Base-by-base conservation (phyloP, 345 rosid species). In the Mallotus nudiflorus region DNA sequence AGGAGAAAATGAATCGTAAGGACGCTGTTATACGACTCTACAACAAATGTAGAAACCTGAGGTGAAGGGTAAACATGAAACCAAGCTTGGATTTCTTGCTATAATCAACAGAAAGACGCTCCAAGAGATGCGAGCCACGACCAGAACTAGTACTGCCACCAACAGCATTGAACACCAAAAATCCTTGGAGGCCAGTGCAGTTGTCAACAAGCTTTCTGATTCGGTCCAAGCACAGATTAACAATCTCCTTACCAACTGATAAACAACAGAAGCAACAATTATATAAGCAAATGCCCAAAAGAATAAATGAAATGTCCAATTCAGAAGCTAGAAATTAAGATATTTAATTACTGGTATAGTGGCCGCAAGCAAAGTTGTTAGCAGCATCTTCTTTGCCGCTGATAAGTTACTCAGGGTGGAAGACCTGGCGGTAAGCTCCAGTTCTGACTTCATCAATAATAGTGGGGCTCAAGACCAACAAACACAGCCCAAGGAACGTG, bases 341-440 rank as follows among this genome's bases (percentile, higher is more conserved):
- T n/a, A n/a, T n/a, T n/a, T 40, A 66, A 28, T 37, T 25, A 73
- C 77, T 73, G 77, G 77, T 73, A 39, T 73, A 73, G 40, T 73
- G 77, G 7, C 77, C 77, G 20, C 77, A 67, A 71, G 77, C 77
- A 9, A 73, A 73, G 59, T 73, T 73, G 77, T 73, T 73, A 67
- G 77, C 77, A 20, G 77, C 77, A 50, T 73, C 77, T 40, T 73
- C 77, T 61, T 73, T 73, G 77, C 77, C 77, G 22, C 77, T 73
- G 42, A 73, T 73, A 44, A 73, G 77, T 45, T 73, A 71, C 53
- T 73, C 77, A 0, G 77, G 77, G 67, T 73, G 77, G 67, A 73
- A 73, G 27, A 73, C 66, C 42, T 73, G 77, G 29, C 77, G 77
- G 66, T 66, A 73, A 31, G 77, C 42, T 14, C 77, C 77, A 4